phyloP scores from a whole-genome alignment of 257 asterid genomes.

The Galeopsis tetrahit region DNA sequence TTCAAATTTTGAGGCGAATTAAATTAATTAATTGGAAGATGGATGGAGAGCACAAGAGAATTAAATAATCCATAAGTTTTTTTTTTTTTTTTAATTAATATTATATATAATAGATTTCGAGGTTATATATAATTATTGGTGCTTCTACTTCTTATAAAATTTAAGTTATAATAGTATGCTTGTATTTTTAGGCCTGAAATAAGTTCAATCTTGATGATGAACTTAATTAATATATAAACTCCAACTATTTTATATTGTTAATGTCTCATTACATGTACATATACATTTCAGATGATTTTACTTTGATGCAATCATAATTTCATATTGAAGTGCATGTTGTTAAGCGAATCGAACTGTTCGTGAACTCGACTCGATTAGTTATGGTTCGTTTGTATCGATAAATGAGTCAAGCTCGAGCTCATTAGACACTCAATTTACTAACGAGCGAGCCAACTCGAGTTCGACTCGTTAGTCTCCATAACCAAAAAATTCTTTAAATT shows the following conservation, averaged over 20 bases:
- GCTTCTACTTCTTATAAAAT: background rate
- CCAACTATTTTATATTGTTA: background rate
- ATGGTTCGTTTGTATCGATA: too few species aligned
- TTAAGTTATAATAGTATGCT: background rate
- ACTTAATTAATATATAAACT: background rate
- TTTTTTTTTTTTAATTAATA: background rate
- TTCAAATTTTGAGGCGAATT: background rate
- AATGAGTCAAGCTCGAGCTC: too few species aligned
- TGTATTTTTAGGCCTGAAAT: background rate
- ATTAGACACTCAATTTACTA: too few species aligned
- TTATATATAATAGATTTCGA: background rate
- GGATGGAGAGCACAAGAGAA: background rate
- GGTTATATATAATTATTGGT: background rate
- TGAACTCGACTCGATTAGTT: too few species aligned
- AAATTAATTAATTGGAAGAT: conserved; percentile 6
- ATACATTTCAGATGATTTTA: background rate
- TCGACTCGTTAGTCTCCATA: too few species aligned
- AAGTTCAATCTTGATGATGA: conserved; percentile 1
- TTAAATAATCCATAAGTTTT: background rate
- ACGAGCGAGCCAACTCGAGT: too few species aligned
- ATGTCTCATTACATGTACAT: background rate
- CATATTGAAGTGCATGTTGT: background rate
- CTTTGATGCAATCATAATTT: background rate
- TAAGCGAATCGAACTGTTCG: too few species aligned
- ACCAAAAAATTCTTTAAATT: too few species aligned